phyloP scores from a whole-genome alignment of 2,329 filamentous ascomycete species.

The Metarhizium guizhouense region DNA sequence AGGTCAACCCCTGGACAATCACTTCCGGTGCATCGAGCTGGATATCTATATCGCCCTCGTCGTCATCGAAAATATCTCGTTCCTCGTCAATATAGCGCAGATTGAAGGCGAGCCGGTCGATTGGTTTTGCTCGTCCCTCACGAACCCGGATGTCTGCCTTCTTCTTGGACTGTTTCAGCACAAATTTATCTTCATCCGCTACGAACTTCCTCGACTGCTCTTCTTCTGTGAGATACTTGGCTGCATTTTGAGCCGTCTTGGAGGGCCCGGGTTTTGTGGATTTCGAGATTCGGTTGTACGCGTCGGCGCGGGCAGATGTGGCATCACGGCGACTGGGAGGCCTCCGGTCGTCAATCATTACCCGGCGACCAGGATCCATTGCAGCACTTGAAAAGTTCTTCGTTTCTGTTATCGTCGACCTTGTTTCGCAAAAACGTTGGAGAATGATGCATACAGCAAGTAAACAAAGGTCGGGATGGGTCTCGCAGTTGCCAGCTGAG shows the following conservation, averaged over 20 bases:
- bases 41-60: constrained; percentile 63
- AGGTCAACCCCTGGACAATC: constrained; percentile 66
- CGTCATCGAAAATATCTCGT: constrained; percentile 77
- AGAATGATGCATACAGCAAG: background rate
- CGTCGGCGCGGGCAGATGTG: constrained; percentile 46
- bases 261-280: constrained; percentile 24
- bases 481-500: background rate
- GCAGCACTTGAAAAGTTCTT: background rate
- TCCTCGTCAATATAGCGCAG: constrained; percentile 81
- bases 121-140: constrained; percentile 80
- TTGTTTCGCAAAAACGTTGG: background rate
- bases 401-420: background rate
- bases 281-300: constrained; percentile 48
- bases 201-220: constrained; percentile 78
- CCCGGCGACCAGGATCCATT: constrained; percentile 47
- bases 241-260: constrained; percentile 18
- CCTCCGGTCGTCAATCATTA: constrained; percentile 42
- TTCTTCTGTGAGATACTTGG: constrained; percentile 58
- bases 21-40: constrained; percentile 71
- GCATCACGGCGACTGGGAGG: constrained; percentile 38
- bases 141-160: constrained; percentile 93
- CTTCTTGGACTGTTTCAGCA: constrained; percentile 94
- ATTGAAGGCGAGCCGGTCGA: constrained; percentile 89
- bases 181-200: constrained; percentile 90
- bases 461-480: background rate